phyloP scores from a whole-genome alignment of 345 rosid genomes.

The Clarkia xantiana region DNA sequence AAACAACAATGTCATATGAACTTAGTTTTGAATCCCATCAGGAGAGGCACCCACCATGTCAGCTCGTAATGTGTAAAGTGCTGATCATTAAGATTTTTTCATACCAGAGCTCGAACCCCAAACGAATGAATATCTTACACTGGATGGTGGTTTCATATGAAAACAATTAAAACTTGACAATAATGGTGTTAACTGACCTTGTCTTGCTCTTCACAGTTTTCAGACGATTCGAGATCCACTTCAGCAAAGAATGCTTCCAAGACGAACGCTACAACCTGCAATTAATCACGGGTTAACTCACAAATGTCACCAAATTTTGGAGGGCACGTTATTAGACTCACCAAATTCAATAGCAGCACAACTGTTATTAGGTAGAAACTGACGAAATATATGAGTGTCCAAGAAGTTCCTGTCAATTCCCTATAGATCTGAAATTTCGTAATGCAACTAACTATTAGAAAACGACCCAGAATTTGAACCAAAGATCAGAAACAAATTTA shows the following conservation, averaged over 20 bases:
- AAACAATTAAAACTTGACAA: neutral
- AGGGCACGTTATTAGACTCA: conserved; percentile 18
- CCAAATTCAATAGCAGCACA: conserved; percentile 80
- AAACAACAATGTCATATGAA: neutral
- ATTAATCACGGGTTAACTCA: conserved; percentile 12
- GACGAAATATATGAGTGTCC: conserved; percentile 70
- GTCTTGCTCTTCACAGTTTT: conserved; percentile 28
- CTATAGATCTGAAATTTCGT: conserved; percentile 51
- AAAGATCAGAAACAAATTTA: neutral
- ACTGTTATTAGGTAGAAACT: conserved; percentile 82
- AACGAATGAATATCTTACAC: too few species aligned
- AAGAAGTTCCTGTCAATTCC: conserved; percentile 66
- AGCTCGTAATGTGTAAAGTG: too few species aligned
- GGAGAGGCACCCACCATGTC: too few species aligned
- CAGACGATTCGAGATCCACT: conserved; percentile 72
- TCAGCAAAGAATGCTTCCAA: conserved; percentile 97
- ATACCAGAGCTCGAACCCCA: too few species aligned
- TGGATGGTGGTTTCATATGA: too few species aligned
- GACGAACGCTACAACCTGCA: conserved; percentile 90
- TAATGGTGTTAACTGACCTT: conserved; percentile 24
- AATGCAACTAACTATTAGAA: neutral
- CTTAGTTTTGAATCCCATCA: too few species aligned
- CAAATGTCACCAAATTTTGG: neutral
- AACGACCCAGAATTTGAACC: neutral
- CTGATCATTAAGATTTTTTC: too few species aligned